Base-by-base conservation (phyloP, 495 filamentous ascomycete species). In the Aspergillus carlsbadensis region DNA sequence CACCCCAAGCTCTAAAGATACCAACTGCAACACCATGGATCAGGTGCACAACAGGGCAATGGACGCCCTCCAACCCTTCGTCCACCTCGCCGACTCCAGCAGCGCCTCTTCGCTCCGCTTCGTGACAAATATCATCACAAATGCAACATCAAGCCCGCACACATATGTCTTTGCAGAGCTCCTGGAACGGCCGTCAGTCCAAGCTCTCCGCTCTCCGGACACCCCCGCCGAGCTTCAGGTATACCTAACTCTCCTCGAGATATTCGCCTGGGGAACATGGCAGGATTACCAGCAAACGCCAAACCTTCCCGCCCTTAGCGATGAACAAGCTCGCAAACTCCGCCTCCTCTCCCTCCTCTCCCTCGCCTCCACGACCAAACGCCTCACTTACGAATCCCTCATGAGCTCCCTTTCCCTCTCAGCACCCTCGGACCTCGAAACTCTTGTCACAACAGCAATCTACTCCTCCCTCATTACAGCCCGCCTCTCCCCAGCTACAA, bases 111-210 rank as follows among this genome's bases (percentile, higher is more conserved):
- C 90, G 0, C 89, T 91, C 20, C 86, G 89, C 46, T 89, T 91
- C 44, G 87, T 91, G 20, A 86, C 90, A 49, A 91, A 96, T 63
- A 82, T 99, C 10, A 82, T 98, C 62, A 83, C 81, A 17, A 90
- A 92, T 74, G 94, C 92, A 24, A 98, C 91, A 40, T 89, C 91
- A 17, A 85, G 83, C 46, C 84, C 90, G 10, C 89, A 96, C 67
- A 93, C 91, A 65, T 98, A 87, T 71, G 85, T 98, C 76, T 99
- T 99, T 78, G 84, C 89, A 46, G 94, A 98, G 78, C 86, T 99
- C 0, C 85, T 99, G 8, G 81, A 89, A 60, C 84, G 84, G 2
- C 87, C 88, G 1, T 87, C 92, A 60, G 84, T 98, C 61, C 89
- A 95, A 68, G 76, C 84, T 3, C 83, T 98, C 17, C 72, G 80